These are phyloP conservation scores for Solanum medicagineum DNA, from an alignment of 257 asterid genomes.

Conservation along the genomic window DNA sequence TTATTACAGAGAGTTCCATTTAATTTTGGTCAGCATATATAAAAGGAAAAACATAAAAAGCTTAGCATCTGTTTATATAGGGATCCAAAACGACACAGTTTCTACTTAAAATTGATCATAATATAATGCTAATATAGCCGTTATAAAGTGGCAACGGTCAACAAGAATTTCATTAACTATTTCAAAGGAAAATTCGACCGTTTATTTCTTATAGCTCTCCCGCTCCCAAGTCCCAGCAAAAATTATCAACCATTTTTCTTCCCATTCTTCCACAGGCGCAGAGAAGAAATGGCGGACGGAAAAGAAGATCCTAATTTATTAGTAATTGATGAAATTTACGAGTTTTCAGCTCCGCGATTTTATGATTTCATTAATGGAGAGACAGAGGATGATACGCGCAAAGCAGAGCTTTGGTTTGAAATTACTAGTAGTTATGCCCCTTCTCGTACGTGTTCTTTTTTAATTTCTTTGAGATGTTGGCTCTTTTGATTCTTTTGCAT, in stretches of 20 bases:
- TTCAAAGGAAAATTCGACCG: not conserved
- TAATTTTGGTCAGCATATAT: not conserved
- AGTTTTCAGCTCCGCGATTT: conserved; percentile 72
- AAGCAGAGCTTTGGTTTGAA: conserved; percentile 90
- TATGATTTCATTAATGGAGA: conserved; percentile 63
- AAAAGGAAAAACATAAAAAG: not conserved
- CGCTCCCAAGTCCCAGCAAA: not conserved
- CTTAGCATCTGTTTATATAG: not conserved
- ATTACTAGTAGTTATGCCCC: conserved; percentile 52
- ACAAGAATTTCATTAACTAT: not conserved
- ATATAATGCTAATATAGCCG: not conserved
- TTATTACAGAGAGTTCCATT: not conserved
- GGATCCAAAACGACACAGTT: not conserved
- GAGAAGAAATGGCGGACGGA: conserved; percentile 19
- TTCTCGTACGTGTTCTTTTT: conserved; percentile 51
- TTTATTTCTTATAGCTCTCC: not conserved
- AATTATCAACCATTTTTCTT: not conserved
- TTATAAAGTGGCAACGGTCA: not conserved
- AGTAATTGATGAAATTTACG: conserved; percentile 54
- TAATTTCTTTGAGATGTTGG: not conserved
- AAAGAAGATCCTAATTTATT: conserved; percentile 33
- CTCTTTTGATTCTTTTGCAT: not conserved
- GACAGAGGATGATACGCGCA: conserved; percentile 38
- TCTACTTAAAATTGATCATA: not conserved
- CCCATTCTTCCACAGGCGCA: not conserved